Conservation (phyloP, 495 filamentous ascomycete species). For the Apiosordaria backusii region DNA sequence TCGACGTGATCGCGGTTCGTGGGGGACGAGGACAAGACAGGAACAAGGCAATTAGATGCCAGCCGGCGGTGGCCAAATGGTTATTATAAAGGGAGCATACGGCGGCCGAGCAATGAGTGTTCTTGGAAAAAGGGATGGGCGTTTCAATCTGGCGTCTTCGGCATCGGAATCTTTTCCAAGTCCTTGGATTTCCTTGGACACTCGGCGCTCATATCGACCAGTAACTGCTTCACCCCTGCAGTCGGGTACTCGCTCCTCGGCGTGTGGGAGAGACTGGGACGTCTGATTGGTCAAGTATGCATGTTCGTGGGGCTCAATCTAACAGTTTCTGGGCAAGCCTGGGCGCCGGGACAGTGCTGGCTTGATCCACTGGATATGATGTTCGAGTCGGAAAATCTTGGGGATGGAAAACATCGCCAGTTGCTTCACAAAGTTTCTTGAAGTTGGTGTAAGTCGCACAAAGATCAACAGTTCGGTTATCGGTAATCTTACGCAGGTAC, state of each 20-base stretch:
- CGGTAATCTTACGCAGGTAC: neutral
- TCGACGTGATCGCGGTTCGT: neutral
- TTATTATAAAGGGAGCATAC: neutral
- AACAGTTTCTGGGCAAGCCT: neutral
- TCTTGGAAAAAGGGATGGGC: neutral
- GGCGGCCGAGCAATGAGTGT: neutral
- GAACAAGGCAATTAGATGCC: neutral
- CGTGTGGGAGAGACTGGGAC: too few species aligned
- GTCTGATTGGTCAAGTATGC: neutral
- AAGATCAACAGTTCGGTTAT: neutral
- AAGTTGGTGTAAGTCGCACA: neutral
- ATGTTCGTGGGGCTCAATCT: slow-evolving; percentile 6
- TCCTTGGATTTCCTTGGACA: neutral
- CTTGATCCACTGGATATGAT: neutral
- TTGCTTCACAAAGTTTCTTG: neutral
- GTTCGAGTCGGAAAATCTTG: neutral
- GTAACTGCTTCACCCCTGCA: neutral
- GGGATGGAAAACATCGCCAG: neutral
- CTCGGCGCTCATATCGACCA: neutral
- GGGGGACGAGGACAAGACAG: neutral
- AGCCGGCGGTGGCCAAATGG: neutral
- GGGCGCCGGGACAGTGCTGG: neutral
- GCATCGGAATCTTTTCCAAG: neutral
- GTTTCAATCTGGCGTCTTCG: neutral
- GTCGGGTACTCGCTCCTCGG: neutral